Evolutionary conservation across 768 basidiomycete species (phyloP), one percentile per base, ranked within the genome.

Genomic region (Sporobolomyces roseus): DNA sequence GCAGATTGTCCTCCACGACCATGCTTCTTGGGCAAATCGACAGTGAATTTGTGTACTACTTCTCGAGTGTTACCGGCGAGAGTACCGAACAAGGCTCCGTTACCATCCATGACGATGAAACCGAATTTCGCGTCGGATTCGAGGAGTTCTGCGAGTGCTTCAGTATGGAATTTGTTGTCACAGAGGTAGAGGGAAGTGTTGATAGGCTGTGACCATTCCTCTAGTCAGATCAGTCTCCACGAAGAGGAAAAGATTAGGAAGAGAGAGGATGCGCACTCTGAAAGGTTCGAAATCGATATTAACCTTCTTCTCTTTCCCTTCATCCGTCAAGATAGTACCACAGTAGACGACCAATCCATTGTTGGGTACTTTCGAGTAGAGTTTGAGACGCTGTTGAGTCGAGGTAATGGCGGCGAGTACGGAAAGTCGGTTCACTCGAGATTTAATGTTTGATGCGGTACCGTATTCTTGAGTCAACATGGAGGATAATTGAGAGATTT

Each of bases 1-100:
- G 96, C 96, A 63, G 96, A 98, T 80, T 99, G 96, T 80, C 96
- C 96, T 86, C 96, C 96, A 83, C 96, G 93, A 71, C 94, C 94
- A 79, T 98, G 96, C 83, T 99, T 99, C 83, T 99, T 99, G 49
- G 96, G 96, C 14, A 98, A 85, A 80, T 98, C 96, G 78, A 99
- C 96, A 25, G 91, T 91, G 82, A 98, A 97, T 80, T 98, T 98
- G 82, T 99, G 96, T 64, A 94, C 83, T 60, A 99, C 86, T 74
- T 97, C 93, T 72, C 96, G 91, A 25, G 96, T 94, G 80, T 98
- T 98, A 54, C 96, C 96, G 0, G 94, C 86, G 63, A 99, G 85
- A 6, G 89, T 90, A 65, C 96, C 96, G 75, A 97, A 98, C 41
- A 99, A 87, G 8, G 92, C 90, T 43, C 94, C 94, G 79, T 96